Base-by-base conservation (phyloP, 305 asterid species). In the Fraxinus velutina region DNA sequence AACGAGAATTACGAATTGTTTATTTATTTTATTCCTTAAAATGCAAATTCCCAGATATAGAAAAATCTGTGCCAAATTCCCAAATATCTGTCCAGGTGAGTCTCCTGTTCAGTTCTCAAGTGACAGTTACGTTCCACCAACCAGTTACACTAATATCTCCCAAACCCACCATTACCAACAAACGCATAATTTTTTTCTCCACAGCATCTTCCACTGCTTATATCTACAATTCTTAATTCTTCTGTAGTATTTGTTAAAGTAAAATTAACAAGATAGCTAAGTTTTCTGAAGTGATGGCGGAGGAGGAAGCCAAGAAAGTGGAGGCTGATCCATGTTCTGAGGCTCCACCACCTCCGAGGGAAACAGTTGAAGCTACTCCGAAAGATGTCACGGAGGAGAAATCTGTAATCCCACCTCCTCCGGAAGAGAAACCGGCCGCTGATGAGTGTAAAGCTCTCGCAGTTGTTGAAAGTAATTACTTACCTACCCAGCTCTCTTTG, bases 311-410 rank as follows among this genome's bases (percentile, higher is more conserved):
- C 73, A 88, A 87, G 88, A 80, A 88, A 76, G 86, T 82, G 34
- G 93, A 84, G 76, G 85, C 91, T 32, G 86, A 83, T 77, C 71
- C 84, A 10, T 47, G 78, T 42, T 21, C 84, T 4, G 89, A 80
- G 5, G 73, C 86, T 10, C 84, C 86, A 13, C 84, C 85, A 22
- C 76, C 82, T 5, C 64, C 87, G 81, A 73, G 30, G 66, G 88
- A 88, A 80, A 64, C 82, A 12, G 84, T 78, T 6, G 86, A 87
- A 62, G 74, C 83, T 3, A 36, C 39, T 68, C 81, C 88, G 30
- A 89, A 86, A 55, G 90, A 90, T 24, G 89, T 86, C 83, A 79
- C 89, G 0, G 92, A 86, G 88, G 94, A 90, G 89, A 90, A 90
- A 79, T n/a, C 86, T 30, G 86, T 90, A 13, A 13, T 81, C 13